Evolutionary conservation across 345 rosid species (phyloP), one percentile per base, ranked within the genome.

Genomic region (Garcia nutans): DNA sequence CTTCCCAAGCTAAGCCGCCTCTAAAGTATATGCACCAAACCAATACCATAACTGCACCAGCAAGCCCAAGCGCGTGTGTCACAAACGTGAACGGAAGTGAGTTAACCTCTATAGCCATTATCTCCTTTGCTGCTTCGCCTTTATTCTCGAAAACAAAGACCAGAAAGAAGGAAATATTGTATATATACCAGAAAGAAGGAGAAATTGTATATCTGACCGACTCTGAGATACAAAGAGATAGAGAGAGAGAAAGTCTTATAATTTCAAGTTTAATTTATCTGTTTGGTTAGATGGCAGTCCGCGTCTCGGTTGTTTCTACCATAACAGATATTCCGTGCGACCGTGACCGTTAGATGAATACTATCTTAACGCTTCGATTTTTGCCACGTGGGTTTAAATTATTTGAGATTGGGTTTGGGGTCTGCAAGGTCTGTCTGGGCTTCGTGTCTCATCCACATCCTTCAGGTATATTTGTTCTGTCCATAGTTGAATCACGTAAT

Each of bases 1-100:
- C 81, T 75, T 92, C 97, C 99, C 99, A 96, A 10, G 98, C 99
- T 28, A 93, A 55, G 61, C 99, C 98, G 17, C 99, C 99, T 78
- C 92, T 82, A 76, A 76, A 96, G 73, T 81, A 54, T 28, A 92
- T 81, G 83, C 81, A 85, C 99, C 99, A 96, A 19, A 96, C 87
- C 65, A 96, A 59, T 1, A 93, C 97, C 95, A 93, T 54, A 73
- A 87, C 76, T 71, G 87, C 88, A 16, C 83, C 94, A 0, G 76
- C 87, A 26, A 88, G 10, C 3, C 82, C 99, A 2, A 96, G 85
- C 83, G 79, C 85, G 84, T 96, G 98, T 2, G 82, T 82, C 45
- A 78, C 90, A 78, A 85, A 77, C 74, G 98, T 81, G 67, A 93
- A 82, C 22, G 88, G 86, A 52, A 77, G 47, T 37, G 98, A 93